phyloP scores from a whole-genome alignment of 2,329 filamentous ascomycete genomes.

The Bipolaris cookei region DNA sequence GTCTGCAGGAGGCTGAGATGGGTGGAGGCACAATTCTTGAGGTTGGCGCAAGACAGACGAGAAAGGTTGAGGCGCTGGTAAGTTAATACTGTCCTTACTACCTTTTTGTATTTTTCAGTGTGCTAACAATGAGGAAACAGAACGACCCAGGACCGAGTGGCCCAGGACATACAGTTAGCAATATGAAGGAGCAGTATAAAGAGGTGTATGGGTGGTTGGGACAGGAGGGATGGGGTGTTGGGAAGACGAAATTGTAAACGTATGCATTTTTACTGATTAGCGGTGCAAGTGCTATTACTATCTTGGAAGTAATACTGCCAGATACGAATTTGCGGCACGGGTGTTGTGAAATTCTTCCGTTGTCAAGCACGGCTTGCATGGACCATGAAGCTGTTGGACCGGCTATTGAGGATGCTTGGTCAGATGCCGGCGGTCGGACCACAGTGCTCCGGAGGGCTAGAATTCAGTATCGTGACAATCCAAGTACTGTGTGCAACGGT shows the following conservation, averaged over 20 bases:
- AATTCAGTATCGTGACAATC: slow-evolving; percentile 9
- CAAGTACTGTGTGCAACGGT: not conserved
- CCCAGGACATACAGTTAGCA: slow-evolving; percentile 56
- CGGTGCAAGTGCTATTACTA: too few species aligned
- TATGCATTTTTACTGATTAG: not conserved
- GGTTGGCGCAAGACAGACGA: slow-evolving; percentile 59
- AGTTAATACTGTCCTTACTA: not conserved
- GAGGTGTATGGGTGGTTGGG: slow-evolving; percentile 59
- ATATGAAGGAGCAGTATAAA: slow-evolving; percentile 50
- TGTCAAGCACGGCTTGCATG: not conserved
- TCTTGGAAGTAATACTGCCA: too few species aligned
- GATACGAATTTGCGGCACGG: too few species aligned
- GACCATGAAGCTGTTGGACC: not conserved
- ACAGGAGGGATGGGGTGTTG: slow-evolving; percentile 57
- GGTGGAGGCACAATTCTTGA: slow-evolving; percentile 59
- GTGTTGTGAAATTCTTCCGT: not conserved
- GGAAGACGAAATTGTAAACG: slow-evolving; percentile 14
- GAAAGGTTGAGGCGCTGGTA: slow-evolving; percentile 55
- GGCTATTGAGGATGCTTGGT: slow-evolving; percentile 19
- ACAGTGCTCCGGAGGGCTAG: slow-evolving; percentile 25
- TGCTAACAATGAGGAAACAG: not conserved
- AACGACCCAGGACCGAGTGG: slow-evolving; percentile 62
- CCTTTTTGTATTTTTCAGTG: not conserved
- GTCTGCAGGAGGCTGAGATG: slow-evolving; percentile 59
- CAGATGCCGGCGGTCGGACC: slow-evolving; percentile 13